These are phyloP conservation scores for grape (Vitis vinifera) DNA, from an alignment of 164 flowering plant species.

Conservation along the genomic window DNA sequence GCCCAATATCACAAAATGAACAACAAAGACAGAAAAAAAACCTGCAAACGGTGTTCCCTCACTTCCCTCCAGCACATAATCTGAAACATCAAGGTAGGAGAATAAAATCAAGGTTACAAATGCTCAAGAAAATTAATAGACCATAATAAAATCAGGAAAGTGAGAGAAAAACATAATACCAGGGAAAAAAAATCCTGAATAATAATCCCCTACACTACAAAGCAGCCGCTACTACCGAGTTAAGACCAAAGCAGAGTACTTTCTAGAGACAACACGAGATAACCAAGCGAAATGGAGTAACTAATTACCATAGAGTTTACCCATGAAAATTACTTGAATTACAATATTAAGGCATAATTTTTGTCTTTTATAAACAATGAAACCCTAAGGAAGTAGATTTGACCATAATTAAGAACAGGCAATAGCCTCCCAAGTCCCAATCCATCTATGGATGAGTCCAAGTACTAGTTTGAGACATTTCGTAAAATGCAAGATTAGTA, in stretches of 20 bases:
- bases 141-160: neutral
- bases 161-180: neutral
- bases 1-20: neutral
- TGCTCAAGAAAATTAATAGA: neutral
- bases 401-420: too few relatives aligned
- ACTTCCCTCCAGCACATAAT: slow-evolving; percentile 97
- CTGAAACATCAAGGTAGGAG: slow-evolving; percentile 35
- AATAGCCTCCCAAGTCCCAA: too few relatives aligned
- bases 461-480: too few relatives aligned
- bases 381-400: neutral
- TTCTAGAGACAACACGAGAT: neutral
- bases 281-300: neutral
- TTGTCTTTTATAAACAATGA: neutral
- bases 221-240: neutral
- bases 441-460: too few relatives aligned
- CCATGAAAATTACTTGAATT: neutral
- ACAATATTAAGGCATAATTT: neutral
- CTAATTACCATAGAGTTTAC: neutral
- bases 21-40: slow-evolving; percentile 18
- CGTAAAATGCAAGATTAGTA: too few relatives aligned
- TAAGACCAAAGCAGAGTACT: neutral
- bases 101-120: neutral
- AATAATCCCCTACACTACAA: neutral
- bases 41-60: slow-evolving; percentile 96
- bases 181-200: neutral